Evolutionary conservation across 169 alveolate genomes (phyloP).

Genomic region (Toxoplasma gondii): DNA sequence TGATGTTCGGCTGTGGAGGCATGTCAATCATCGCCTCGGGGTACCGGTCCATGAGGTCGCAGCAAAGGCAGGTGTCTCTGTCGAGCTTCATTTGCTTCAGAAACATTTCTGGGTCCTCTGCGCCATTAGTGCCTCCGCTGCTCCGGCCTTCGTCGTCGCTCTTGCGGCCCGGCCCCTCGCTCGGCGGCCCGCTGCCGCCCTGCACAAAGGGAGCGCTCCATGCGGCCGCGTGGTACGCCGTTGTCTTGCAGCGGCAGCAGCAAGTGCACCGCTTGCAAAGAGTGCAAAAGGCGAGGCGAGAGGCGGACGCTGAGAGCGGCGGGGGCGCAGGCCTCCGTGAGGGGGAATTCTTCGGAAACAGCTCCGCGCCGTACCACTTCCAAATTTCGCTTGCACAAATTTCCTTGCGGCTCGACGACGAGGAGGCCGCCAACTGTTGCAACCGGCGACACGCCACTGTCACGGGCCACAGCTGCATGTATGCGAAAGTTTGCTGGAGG

Average conservation of each 20-base stretch:
- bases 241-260: conserved; percentile 61
- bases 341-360: conserved; percentile 50
- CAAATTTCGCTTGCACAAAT: conserved; percentile 52
- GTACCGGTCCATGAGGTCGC: conserved; percentile 62
- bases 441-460: conserved; percentile 72
- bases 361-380: conserved; percentile 62
- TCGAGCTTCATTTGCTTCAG: neutral
- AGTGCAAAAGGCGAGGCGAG: conserved; percentile 43
- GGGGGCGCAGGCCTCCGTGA: neutral
- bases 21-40: conserved; percentile 58
- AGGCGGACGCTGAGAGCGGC: conserved; percentile 5
- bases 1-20: conserved; percentile 65
- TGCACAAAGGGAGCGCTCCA: neutral
- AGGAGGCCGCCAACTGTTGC: conserved; percentile 48
- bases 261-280: conserved; percentile 52
- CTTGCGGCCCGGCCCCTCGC: neutral
- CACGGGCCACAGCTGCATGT: conserved; percentile 86
- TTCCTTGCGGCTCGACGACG: conserved; percentile 36
- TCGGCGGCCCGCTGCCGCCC: neutral
- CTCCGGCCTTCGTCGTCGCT: neutral
- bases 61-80: conserved; percentile 52
- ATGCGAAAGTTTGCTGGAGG: conserved; percentile 85
- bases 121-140: conserved; percentile 8
- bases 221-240: conserved; percentile 33
- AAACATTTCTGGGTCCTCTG: conserved; percentile 32